Evolutionary conservation across 2,329 filamentous ascomycete genomes (phyloP).

Genomic region (Penicillium sp.): DNA sequence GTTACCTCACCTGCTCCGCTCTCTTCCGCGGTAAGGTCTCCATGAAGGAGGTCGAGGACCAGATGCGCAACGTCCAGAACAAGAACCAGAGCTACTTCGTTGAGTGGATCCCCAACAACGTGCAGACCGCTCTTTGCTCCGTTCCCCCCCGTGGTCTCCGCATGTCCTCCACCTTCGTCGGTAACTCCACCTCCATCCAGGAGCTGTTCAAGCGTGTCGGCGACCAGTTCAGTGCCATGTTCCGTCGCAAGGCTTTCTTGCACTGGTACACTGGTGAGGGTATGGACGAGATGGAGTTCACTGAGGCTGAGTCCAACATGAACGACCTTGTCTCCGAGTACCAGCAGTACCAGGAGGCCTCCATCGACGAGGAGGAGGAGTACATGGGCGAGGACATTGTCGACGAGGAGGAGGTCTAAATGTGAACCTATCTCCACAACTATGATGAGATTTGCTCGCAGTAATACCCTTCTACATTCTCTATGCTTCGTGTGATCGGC

Average conservation of each 20-base stretch:
- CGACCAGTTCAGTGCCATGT: conserved; percentile 99
- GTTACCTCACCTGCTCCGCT: conserved; percentile 98
- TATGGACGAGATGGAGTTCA: conserved; percentile 99
- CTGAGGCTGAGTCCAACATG: conserved; percentile 99
- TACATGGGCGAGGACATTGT: conserved; percentile 77
- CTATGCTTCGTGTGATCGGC: conserved; percentile 19
- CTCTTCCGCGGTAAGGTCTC: conserved; percentile 99
- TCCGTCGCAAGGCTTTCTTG: conserved; percentile 99
- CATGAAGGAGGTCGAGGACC: conserved; percentile 99
- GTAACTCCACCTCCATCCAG: conserved; percentile 99
- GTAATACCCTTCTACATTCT: conserved; percentile 40
- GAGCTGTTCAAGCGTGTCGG: conserved; percentile 99
- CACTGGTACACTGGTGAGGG: conserved; percentile 99
- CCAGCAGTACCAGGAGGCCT: conserved; percentile 99
- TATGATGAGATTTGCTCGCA: conserved; percentile 33
- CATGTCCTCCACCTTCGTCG: conserved; percentile 99
- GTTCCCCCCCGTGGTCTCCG: conserved; percentile 96
- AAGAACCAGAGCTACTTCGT: conserved; percentile 99
- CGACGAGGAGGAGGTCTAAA: conserved; percentile 70
- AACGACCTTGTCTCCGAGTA: conserved; percentile 99
- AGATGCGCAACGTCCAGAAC: conserved; percentile 99
- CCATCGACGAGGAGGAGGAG: conserved; percentile 95
- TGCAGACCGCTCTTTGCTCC: conserved; percentile 98
- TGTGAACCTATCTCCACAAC: conserved; percentile 13
- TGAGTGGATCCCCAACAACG: conserved; percentile 99